Percentiles rank a stretch among this genome's conserved stretches.
Evolutionary conservation across 306 rosid genomes (phyloP).

Genomic region (Betula pendula): DNA sequence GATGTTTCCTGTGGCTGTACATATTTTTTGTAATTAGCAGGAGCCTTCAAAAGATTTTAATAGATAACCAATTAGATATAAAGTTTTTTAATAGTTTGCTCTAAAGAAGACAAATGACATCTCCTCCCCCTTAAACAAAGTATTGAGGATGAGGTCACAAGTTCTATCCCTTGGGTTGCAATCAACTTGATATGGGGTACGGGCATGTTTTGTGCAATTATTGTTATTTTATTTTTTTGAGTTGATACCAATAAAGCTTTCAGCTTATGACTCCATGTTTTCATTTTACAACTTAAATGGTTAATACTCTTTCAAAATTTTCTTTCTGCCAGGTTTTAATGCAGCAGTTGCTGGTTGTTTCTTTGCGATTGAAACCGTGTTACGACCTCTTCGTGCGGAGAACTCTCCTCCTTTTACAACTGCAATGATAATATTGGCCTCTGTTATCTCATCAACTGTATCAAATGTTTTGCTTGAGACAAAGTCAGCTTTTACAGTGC

Average conservation of each 20-base stretch:
- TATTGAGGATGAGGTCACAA: not conserved
- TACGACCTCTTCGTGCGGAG: constrained; percentile 93
- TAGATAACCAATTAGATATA: not conserved
- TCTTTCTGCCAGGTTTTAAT: constrained; percentile 75
- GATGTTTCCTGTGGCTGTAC: not conserved
- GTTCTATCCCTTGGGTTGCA: not conserved
- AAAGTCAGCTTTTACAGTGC: constrained; percentile 90
- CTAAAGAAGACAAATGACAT: not conserved
- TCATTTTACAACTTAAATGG: not conserved
- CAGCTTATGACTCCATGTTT: not conserved
- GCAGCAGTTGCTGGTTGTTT: constrained; percentile 99
- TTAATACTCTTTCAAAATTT: constrained; percentile 24
- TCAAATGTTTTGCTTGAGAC: constrained; percentile 86
- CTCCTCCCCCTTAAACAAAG: not conserved
- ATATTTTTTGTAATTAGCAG: not conserved
- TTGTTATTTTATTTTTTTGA: not conserved
- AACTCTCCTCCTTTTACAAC: constrained; percentile 98
- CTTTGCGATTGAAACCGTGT: constrained; percentile 96
- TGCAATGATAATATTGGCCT: constrained; percentile 99
- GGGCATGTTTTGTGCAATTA: not conserved
- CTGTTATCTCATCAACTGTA: constrained; percentile 95
- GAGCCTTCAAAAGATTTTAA: too few species aligned
- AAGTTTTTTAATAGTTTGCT: not conserved
- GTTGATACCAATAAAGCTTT: not conserved
- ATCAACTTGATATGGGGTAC: not conserved